Base-by-base conservation (phyloP, 2,329 filamentous ascomycete species). In the Cyclaneusma minus region DNA sequence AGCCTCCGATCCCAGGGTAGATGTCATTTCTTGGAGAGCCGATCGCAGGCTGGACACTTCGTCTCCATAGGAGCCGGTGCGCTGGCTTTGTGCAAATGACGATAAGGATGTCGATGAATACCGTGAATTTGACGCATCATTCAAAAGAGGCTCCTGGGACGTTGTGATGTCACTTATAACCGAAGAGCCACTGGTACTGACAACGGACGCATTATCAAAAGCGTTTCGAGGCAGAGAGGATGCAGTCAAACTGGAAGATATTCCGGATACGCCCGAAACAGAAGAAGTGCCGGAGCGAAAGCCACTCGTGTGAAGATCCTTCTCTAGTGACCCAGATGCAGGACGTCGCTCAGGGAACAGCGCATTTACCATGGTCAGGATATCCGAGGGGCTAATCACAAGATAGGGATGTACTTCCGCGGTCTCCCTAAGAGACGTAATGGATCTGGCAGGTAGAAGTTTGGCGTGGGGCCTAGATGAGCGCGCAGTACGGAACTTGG, bases 281-380 rank as follows among this genome's bases (percentile, higher is more conserved):
- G 62, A 82, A 51, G 56, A 83, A 25, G 61, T 77, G 43, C 58
- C 79, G 40, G 62, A 84, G 53, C 56, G 65, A 50, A 68, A 62
- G 45, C 54, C 75, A 50, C 58, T 69, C 35, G 56, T 76, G 19
- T 68, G 62, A 29, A 58, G 48, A 35, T 62, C 44, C 45, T 51
- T 41, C 38, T 54, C 42, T 40, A 57, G 44, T 38, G 59, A 37
- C 18, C 52, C 59, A 2, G 75, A 81, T 18, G 62, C 59, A 2
- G 77, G 72, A 21, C 75, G 60, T 28, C 65, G 63, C 41, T 82
- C 75, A 1, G 85, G 85, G 43, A 85, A 92, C 9, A 94, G 64
- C 7, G 78, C 76, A 48, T 89, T 82, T 35, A 91, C 68, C 40
- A 92, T 55, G 3, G 81, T 85, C 18, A 78, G 59, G 37, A 92